Evolutionary conservation across 73 alveolate genomes (phyloP).

Genomic region (Paramecium tetraurelia): DNA sequence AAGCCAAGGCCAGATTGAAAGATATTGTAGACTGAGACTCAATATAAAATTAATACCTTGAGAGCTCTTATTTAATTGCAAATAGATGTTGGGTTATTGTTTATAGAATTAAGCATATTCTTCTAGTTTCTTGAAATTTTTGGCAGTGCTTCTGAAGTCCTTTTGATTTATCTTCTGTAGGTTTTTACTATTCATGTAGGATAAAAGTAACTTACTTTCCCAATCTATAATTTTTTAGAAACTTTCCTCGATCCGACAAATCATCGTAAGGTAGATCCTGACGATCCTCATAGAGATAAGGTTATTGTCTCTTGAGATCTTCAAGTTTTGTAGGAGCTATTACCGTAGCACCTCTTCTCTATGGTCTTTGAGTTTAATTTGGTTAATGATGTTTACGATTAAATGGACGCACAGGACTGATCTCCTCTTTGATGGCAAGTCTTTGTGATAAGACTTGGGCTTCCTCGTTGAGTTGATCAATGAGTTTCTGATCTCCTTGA

Average conservation of each 20-base stretch:
- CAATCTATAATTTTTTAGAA: neutral
- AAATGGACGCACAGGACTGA: neutral
- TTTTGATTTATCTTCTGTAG: neutral
- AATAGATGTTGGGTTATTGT: slow-evolving; percentile 6
- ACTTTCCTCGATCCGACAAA: neutral
- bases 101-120: slow-evolving; percentile 21
- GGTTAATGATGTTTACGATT: neutral
- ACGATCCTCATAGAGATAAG: neutral
- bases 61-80: neutral
- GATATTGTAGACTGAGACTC: neutral
- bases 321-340: neutral
- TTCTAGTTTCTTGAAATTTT: neutral
- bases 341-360: slow-evolving; percentile 7
- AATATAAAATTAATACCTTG: neutral
- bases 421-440: neutral
- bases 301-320: neutral
- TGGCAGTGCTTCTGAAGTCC: neutral
- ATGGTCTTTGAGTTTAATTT: neutral
- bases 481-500: neutral
- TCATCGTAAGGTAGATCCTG: neutral
- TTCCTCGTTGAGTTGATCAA: slow-evolving; percentile 28
- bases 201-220: slow-evolving; percentile 2
- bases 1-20: slow-evolving; percentile 28
- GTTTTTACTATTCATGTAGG: neutral
- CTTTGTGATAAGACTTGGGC: neutral